These are phyloP conservation scores for Dactylonectria estremocensis DNA, from an alignment of 2,329 filamentous ascomycete species.

Conservation along the genomic window DNA sequence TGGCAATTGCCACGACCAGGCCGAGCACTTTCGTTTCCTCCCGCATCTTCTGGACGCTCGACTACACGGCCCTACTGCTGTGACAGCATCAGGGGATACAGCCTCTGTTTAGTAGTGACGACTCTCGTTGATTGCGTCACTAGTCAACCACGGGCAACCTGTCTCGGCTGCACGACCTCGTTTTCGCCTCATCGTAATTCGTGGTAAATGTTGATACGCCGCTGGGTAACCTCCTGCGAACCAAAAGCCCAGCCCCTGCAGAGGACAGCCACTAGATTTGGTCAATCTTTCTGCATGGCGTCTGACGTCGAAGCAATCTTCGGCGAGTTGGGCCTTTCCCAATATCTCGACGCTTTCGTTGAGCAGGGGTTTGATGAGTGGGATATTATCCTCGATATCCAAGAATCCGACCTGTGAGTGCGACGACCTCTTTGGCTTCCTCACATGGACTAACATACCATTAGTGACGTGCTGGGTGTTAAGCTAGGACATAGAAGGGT, in stretches of 20 bases:
- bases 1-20: neutral
- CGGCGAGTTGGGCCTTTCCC: conserved; percentile 82
- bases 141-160: neutral
- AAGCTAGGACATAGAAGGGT: conserved; percentile 87
- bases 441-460: conserved; percentile 38
- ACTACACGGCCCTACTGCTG: neutral
- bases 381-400: conserved; percentile 88
- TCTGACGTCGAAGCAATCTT: conserved; percentile 76
- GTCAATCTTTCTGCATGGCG: conserved; percentile 59
- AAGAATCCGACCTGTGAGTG: conserved; percentile 84
- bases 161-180: neutral
- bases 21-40: neutral
- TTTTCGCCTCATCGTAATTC: neutral
- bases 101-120: neutral
- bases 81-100: neutral
- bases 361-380: conserved; percentile 89
- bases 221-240: conserved; percentile 27
- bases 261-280: conserved; percentile 31
- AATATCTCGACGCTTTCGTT: conserved; percentile 81
- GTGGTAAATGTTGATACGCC: conserved; percentile 21
- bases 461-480: conserved; percentile 79
- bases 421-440: neutral
- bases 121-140: neutral
- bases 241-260: conserved; percentile 24
- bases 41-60: neutral